Percentiles rank a stretch among this genome's conserved stretches.
Evolutionary conservation across 2,329 filamentous ascomycete genomes (phyloP).

Genomic region (Penicillium psychrosexuale): DNA sequence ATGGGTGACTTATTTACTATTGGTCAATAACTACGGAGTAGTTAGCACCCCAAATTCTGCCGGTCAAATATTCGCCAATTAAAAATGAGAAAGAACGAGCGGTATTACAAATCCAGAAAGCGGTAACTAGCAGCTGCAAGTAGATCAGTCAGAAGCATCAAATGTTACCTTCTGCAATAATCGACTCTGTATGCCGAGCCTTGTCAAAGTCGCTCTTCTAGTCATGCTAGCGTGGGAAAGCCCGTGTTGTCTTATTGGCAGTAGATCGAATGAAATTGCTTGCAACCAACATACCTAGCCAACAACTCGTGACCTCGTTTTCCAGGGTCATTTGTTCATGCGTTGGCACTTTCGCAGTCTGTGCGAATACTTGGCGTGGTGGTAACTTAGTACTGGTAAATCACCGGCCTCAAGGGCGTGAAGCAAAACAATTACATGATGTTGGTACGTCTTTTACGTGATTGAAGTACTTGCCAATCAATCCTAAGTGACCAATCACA

Average conservation of each 20-base stretch:
- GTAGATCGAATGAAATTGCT: background rate
- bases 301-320: background rate
- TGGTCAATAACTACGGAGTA: too few relatives aligned
- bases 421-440: background rate
- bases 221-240: background rate
- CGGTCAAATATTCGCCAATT: too few relatives aligned
- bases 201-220: background rate
- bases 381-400: background rate
- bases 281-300: slow-evolving; percentile 2
- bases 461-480: slow-evolving; percentile 8
- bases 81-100: too few relatives aligned
- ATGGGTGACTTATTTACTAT: too few relatives aligned
- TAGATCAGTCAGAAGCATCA: background rate
- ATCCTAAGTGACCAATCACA: background rate
- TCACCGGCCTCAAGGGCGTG: background rate
- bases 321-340: background rate
- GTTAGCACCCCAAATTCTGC: too few relatives aligned
- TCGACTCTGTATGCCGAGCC: background rate
- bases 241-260: background rate
- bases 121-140: too few relatives aligned
- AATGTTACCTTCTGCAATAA: background rate
- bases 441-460: background rate
- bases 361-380: slow-evolving; percentile 1
- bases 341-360: background rate
- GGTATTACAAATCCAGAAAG: too few relatives aligned